Percentiles rank a stretch among this genome's conserved stretches.
Evolutionary conservation across 345 rosid genomes (phyloP).

Genomic region (Arabis alpina): DNA sequence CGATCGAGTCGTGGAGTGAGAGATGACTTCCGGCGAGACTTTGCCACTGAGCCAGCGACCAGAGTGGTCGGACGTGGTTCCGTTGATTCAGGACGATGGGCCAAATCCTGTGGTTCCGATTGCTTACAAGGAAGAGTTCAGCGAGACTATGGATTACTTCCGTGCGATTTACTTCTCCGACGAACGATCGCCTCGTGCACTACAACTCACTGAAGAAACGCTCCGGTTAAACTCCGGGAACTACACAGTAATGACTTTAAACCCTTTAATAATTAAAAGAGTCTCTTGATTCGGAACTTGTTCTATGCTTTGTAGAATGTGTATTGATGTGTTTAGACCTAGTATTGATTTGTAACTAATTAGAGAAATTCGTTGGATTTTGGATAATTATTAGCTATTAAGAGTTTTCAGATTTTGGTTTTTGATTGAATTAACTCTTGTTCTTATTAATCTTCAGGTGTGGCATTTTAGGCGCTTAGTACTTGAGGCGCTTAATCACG

Average conservation of each 20-base stretch:
- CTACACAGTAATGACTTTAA: slow-evolving; percentile 65
- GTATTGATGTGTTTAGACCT: neutral
- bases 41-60: slow-evolving; percentile 56
- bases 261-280: too few species aligned
- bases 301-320: neutral
- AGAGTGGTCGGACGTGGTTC: slow-evolving; percentile 81
- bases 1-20: neutral
- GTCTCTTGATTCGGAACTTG: too few species aligned
- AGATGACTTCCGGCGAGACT: slow-evolving; percentile 45
- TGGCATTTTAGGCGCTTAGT: slow-evolving; percentile 91
- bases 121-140: slow-evolving; percentile 77
- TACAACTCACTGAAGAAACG: slow-evolving; percentile 62
- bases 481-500: slow-evolving; percentile 56
- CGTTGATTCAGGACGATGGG: slow-evolving; percentile 82
- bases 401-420: neutral
- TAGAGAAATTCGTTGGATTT: slow-evolving; percentile 1
- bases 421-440: neutral
- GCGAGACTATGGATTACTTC: slow-evolving; percentile 89
- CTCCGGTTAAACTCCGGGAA: slow-evolving; percentile 76
- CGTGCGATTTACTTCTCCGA: slow-evolving; percentile 70
- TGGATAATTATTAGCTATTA: neutral
- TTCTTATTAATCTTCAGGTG: slow-evolving; percentile 51
- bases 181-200: slow-evolving; percentile 84
- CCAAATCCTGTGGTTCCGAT: slow-evolving; percentile 83
- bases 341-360: too few species aligned